Conservation (phyloP, 768 basidiomycete species). For the Mycena crocata region DNA sequence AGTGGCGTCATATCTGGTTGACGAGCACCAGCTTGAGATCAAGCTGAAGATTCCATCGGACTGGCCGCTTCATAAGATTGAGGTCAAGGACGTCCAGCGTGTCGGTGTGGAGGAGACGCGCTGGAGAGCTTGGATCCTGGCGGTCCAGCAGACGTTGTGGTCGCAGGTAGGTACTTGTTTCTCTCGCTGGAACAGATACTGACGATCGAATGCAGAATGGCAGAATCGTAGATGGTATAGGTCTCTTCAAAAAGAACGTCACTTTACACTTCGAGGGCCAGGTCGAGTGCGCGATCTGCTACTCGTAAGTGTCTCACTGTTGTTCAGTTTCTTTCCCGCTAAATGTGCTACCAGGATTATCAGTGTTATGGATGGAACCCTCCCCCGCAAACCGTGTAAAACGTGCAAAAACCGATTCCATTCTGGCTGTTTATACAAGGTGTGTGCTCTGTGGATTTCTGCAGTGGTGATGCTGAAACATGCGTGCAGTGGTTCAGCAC, state of each 20-base stretch:
- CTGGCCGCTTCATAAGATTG: constrained; percentile 90
- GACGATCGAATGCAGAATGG: constrained; percentile 74
- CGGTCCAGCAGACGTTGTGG: constrained; percentile 90
- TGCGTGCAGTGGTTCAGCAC: constrained; percentile 83
- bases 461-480: constrained; percentile 6
- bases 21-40: constrained; percentile 94
- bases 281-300: constrained; percentile 96
- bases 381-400: constrained; percentile 92
- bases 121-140: constrained; percentile 95
- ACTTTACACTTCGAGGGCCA: constrained; percentile 94
- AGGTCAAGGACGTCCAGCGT: constrained; percentile 85
- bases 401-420: constrained; percentile 97
- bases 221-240: constrained; percentile 86
- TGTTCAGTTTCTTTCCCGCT: neutral
- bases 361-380: constrained; percentile 85
- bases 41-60: constrained; percentile 86
- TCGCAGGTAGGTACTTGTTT: constrained; percentile 72
- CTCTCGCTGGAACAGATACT: neutral
- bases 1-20: constrained; percentile 84
- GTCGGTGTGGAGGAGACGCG: constrained; percentile 90
- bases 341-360: constrained; percentile 72
- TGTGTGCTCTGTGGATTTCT: constrained; percentile 39
- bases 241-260: constrained; percentile 95
- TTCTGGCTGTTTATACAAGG: constrained; percentile 91
- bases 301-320: constrained; percentile 81